phyloP scores from a whole-genome alignment of 305 asterid genomes.

The Solanum aculeatissimum region DNA sequence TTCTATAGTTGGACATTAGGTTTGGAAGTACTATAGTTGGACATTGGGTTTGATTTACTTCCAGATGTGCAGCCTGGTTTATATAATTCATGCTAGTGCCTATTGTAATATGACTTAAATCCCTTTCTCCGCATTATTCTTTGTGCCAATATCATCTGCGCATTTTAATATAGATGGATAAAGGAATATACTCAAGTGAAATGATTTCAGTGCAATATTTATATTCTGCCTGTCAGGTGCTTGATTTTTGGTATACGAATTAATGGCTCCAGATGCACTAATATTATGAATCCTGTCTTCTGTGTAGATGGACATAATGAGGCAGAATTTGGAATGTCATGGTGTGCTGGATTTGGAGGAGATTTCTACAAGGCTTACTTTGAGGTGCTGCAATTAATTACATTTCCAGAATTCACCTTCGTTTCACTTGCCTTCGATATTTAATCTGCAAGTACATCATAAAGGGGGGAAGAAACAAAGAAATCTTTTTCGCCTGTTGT shows the following conservation, averaged over 20 bases:
- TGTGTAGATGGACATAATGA: slow-evolving; percentile 79
- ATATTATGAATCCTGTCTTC: neutral
- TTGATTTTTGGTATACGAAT: neutral
- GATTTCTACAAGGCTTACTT: slow-evolving; percentile 80
- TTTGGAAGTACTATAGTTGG: neutral
- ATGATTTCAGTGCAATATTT: neutral
- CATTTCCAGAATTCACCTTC: neutral
- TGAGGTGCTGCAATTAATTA: slow-evolving; percentile 37
- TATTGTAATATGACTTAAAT: neutral
- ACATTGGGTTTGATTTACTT: neutral
- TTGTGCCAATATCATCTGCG: neutral
- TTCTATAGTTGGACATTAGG: neutral
- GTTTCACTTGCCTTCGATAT: neutral
- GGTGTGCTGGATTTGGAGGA: slow-evolving; percentile 98
- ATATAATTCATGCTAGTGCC: neutral
- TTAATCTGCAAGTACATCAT: neutral
- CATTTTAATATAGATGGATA: neutral
- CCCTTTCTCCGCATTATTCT: neutral
- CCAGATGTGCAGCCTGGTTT: neutral
- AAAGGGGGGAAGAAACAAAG: too few species aligned
- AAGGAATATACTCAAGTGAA: neutral
- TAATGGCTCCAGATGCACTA: neutral
- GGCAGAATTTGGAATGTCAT: slow-evolving; percentile 98
- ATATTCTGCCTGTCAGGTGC: neutral
- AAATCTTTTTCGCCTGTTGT: neutral